These are phyloP conservation scores for Globisporangium irregulare DNA, from an alignment of 352 stramenopile species.

Conservation along the genomic window DNA sequence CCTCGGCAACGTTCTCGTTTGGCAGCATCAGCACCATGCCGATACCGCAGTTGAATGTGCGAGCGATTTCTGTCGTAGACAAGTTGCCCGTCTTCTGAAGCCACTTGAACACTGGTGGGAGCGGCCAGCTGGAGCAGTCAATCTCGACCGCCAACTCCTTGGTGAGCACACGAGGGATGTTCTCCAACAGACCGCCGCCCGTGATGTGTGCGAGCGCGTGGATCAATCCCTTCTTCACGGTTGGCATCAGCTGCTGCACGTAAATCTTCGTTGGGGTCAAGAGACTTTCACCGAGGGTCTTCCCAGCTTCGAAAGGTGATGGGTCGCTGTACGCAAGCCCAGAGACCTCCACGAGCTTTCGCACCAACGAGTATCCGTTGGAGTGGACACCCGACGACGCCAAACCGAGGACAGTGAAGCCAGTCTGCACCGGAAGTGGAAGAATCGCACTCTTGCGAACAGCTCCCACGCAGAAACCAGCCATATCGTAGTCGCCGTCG, in stretches of 20 bases:
- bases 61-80: conserved; percentile 93
- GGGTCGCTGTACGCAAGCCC: conserved; percentile 75
- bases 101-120: conserved; percentile 98
- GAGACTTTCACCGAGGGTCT: conserved; percentile 92
- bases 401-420: conserved; percentile 95
- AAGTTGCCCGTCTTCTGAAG: conserved; percentile 92
- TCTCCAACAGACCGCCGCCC: conserved; percentile 97
- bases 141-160: conserved; percentile 93
- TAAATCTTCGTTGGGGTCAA: conserved; percentile 98
- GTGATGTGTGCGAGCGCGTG: conserved; percentile 98
- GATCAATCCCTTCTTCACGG: conserved; percentile 75
- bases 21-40: conserved; percentile 98
- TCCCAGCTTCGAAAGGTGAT: conserved; percentile 71
- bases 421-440: conserved; percentile 82
- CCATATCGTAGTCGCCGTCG: conserved; percentile 98
- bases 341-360: conserved; percentile 94
- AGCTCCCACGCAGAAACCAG: conserved; percentile 97
- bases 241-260: conserved; percentile 88
- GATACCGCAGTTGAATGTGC: conserved; percentile 99
- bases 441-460: conserved; percentile 87
- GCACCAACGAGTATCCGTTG: conserved; percentile 98
- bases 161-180: conserved; percentile 95
- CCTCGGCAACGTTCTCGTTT: conserved; percentile 85
- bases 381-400: conserved; percentile 96
- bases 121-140: conserved; percentile 83